Evolutionary conservation across 768 basidiomycete species (phyloP).

Genomic region (Amanita inopinata): DNA sequence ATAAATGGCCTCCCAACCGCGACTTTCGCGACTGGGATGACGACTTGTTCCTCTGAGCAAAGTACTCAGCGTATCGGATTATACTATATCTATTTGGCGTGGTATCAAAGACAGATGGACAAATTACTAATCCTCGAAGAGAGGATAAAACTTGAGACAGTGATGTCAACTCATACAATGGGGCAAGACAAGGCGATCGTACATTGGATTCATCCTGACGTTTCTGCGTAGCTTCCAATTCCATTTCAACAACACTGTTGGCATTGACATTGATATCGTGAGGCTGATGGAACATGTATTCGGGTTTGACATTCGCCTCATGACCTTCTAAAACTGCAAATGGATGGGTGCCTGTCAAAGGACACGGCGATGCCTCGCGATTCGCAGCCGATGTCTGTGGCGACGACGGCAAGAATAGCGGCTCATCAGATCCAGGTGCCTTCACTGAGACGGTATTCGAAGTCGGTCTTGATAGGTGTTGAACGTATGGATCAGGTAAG

Average conservation of each 20-base stretch:
- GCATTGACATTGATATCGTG: not conserved
- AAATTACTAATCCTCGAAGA: constrained; percentile 38
- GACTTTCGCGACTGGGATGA: constrained; percentile 23
- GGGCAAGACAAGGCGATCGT: not conserved
- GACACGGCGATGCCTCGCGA: no score
- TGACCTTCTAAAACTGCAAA: no score
- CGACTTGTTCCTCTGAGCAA: constrained; percentile 16
- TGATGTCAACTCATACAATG: constrained; percentile 6
- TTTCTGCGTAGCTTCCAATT: constrained; percentile 10
- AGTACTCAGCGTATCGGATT: not conserved
- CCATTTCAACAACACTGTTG: constrained; percentile 3
- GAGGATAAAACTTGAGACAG: constrained; percentile 33
- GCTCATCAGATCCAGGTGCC: not conserved
- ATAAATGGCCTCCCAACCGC: constrained; percentile 23
- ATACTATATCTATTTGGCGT: not conserved
- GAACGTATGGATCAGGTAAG: not conserved
- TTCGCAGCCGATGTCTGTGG: not conserved
- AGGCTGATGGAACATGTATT: no score
- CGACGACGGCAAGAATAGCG: constrained; percentile 3
- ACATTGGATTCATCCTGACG: constrained; percentile 21
- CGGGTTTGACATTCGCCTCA: no score
- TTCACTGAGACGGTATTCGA: not conserved
- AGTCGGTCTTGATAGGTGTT: not conserved
- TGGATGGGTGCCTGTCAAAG: not conserved
- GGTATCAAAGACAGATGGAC: no score